Percentiles rank a stretch among this genome's conserved stretches.
phyloP scores from a whole-genome alignment of 1,284 basidiomycete genomes.

The Macrocybe sp. region DNA sequence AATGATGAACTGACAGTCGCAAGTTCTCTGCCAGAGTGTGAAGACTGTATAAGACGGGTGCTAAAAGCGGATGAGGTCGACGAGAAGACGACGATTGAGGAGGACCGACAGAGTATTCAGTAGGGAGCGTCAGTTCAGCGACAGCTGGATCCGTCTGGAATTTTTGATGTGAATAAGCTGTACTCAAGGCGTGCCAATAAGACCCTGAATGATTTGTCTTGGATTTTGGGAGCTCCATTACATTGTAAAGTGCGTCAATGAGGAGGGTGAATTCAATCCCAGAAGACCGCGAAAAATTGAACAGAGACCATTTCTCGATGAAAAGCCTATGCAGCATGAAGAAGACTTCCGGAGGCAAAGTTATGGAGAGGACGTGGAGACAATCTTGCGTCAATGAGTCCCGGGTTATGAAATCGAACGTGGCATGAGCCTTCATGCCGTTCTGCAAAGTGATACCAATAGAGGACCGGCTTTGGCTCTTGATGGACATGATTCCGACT shows the following conservation, averaged over 20 bases:
- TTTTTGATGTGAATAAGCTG: constrained; percentile 33
- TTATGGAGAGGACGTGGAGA: constrained; percentile 56
- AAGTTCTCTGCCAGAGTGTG: constrained; percentile 75
- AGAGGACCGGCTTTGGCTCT: constrained; percentile 21
- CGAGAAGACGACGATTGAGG: not conserved
- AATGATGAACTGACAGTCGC: constrained; percentile 47
- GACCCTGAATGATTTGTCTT: constrained; percentile 12
- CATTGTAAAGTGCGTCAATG: constrained; percentile 41
- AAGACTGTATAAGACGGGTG: constrained; percentile 59
- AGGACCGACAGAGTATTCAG: constrained; percentile 6
- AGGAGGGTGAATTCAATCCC: constrained; percentile 56
- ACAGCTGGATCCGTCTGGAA: constrained; percentile 59
- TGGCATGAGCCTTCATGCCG: constrained; percentile 39
- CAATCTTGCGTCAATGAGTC: constrained; percentile 53
- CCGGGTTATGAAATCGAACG: constrained; percentile 44
- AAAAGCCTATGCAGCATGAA: constrained; percentile 57
- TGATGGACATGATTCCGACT: constrained; percentile 30
- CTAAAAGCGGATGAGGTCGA: constrained; percentile 39
- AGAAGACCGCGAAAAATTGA: constrained; percentile 34
- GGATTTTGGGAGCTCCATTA: constrained; percentile 39
- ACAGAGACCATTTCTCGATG: constrained; percentile 49
- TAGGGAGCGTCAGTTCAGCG: constrained; percentile 38
- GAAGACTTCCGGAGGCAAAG: constrained; percentile 49
- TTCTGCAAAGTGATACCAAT: constrained; percentile 44
- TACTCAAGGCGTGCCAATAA: constrained; percentile 29